These are phyloP conservation scores for Paraphoma chrysanthemicola DNA, from an alignment of 2,329 filamentous ascomycete species.

Conservation along the genomic window DNA sequence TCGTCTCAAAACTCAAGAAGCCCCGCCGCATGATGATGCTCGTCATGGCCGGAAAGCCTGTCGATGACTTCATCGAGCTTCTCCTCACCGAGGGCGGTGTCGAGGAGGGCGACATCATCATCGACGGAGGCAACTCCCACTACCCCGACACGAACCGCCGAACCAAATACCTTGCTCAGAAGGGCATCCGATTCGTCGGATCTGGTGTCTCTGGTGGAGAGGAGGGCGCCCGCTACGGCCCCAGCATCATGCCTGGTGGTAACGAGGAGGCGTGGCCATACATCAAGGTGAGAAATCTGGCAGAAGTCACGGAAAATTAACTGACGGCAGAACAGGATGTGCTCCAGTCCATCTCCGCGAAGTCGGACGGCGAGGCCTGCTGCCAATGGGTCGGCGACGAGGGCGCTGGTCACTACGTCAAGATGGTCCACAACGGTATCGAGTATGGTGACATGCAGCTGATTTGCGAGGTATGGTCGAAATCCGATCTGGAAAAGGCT, in stretches of 20 bases:
- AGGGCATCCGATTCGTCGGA: conserved; percentile 95
- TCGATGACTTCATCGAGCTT: conserved; percentile 98
- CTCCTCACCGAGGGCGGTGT: conserved; percentile 66
- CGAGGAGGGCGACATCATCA: conserved; percentile 86
- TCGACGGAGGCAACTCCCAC: conserved; percentile 99
- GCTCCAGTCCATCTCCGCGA: conserved; percentile 96
- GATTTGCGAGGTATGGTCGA: conserved; percentile 84
- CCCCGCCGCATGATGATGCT: conserved; percentile 98
- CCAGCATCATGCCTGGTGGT: conserved; percentile 98
- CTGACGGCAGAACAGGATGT: conserved; percentile 67
- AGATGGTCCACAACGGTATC: conserved; percentile 99
- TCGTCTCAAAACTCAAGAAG: conserved; percentile 94
- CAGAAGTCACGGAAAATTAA: neutral
- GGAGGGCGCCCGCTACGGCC: conserved; percentile 97
- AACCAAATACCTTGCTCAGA: conserved; percentile 81
- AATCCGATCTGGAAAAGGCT: neutral
- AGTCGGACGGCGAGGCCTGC: conserved; percentile 96
- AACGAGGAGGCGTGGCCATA: conserved; percentile 97
- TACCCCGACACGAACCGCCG: conserved; percentile 99
- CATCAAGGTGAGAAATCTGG: conserved; percentile 70
- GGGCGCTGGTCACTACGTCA: conserved; percentile 99
- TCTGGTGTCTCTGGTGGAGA: conserved; percentile 98
- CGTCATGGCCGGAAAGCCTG: conserved; percentile 96
- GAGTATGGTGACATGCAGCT: conserved; percentile 99
- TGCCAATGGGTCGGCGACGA: conserved; percentile 99